A percentile compares a stretch with the other conserved stretches of the same genome.
Evolutionary conservation across 2,329 filamentous ascomycete species (phyloP).

Genomic region (Cladosporium phlei): DNA sequence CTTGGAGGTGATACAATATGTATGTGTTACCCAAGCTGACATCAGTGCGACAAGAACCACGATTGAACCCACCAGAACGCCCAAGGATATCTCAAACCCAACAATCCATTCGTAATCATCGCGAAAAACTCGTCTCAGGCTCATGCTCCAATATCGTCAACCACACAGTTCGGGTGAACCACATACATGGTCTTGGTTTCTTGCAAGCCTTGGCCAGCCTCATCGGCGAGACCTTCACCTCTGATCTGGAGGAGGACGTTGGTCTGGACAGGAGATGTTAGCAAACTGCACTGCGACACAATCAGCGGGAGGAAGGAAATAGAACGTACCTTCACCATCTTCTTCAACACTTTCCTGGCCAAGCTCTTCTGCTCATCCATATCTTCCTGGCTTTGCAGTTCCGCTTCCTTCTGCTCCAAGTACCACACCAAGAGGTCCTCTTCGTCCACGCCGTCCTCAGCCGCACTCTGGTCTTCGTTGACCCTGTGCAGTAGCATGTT

Average conservation of each 20-base stretch:
- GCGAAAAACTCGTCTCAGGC: background rate
- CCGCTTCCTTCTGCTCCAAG: conserved; percentile 81
- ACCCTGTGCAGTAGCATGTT: conserved; percentile 79
- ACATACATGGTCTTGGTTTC: conserved; percentile 68
- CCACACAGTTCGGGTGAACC: conserved; percentile 86
- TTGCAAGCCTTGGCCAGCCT: conserved; percentile 56
- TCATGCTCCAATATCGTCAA: conserved; percentile 51
- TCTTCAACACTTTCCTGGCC: conserved; percentile 80
- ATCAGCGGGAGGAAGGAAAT: background rate
- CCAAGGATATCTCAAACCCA: conserved; percentile 7
- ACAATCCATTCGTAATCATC: conserved; percentile 1
- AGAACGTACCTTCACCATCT: conserved; percentile 82
- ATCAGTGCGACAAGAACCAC: too few relatives aligned
- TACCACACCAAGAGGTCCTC: conserved; percentile 84
- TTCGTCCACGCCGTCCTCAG: conserved; percentile 77
- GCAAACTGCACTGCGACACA: background rate
- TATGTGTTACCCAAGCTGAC: too few relatives aligned
- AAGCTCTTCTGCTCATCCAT: conserved; percentile 69
- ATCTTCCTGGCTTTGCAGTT: conserved; percentile 75
- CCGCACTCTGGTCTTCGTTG: conserved; percentile 70
- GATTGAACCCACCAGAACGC: background rate
- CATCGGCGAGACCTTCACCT: conserved; percentile 83
- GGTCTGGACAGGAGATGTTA: conserved; percentile 40
- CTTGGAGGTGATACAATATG: too few relatives aligned
- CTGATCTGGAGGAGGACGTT: conserved; percentile 58